Evolutionary conservation across 2,329 filamentous ascomycete species (phyloP).

Genomic region (Botrytis squamosa): DNA sequence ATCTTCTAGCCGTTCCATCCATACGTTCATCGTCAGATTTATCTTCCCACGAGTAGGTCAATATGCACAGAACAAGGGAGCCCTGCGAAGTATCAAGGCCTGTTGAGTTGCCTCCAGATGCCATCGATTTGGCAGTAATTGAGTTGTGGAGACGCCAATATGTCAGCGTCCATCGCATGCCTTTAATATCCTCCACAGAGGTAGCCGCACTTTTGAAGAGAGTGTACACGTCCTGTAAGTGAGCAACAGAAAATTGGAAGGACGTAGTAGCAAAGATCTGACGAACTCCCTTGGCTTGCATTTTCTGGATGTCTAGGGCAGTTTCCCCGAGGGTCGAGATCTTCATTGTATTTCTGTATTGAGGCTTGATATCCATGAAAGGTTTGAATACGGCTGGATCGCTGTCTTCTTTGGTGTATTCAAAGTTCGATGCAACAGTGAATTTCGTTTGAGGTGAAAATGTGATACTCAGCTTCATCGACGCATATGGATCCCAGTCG

Average conservation of each 20-base stretch:
- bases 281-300: not conserved
- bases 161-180: not conserved
- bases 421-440: not conserved
- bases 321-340: not conserved
- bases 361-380: not conserved
- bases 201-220: not conserved
- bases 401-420: not conserved
- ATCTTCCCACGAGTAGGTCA: not conserved
- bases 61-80: not conserved
- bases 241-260: not conserved
- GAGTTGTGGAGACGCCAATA: not conserved
- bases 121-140: not conserved
- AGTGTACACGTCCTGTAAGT: not conserved
- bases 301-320: not conserved
- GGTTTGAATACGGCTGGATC: not conserved
- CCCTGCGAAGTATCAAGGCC: slow-evolving; percentile 3
- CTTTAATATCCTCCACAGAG: not conserved
- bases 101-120: not conserved
- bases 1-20: not conserved
- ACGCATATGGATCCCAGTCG: slow-evolving; percentile 5
- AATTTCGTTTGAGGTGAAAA: not conserved
- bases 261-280: not conserved
- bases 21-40: not conserved
- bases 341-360: slow-evolving; percentile 6
- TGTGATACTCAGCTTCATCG: not conserved